Conservation (phyloP, 805 yeast species). For the Candida berthetii region DNA sequence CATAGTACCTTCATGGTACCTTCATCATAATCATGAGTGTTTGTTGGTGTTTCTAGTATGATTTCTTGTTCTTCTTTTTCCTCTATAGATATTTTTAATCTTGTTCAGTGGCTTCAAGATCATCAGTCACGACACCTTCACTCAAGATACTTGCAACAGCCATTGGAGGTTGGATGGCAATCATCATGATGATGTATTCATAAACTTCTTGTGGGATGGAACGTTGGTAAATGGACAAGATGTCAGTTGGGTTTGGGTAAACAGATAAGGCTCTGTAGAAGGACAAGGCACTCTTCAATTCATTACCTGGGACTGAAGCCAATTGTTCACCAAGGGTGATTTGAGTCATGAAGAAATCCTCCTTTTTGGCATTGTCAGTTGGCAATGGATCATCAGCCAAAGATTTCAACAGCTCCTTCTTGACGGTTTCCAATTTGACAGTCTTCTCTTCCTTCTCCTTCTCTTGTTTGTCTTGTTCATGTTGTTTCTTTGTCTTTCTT, state of each 20-base stretch:
- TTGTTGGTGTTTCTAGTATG: too few relatives aligned
- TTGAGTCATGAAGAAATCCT: conserved; percentile 73
- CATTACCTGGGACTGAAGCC: conserved; percentile 57
- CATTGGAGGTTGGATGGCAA: conserved; percentile 85
- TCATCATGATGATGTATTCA: conserved; percentile 81
- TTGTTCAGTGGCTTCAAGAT: conserved; percentile 17
- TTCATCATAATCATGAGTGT: too few relatives aligned
- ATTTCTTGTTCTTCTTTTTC: too few relatives aligned
- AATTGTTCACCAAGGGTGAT: conserved; percentile 84
- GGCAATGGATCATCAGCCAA: conserved; percentile 74
- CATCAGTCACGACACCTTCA: conserved; percentile 4
- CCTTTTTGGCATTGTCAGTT: conserved; percentile 59
- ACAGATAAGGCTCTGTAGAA: conserved; percentile 92
- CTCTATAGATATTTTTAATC: too few relatives aligned
- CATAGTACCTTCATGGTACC: too few relatives aligned
- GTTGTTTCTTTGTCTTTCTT: conserved; percentile 55
- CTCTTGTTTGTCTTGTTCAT: conserved; percentile 49
- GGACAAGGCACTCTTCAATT: conserved; percentile 78
- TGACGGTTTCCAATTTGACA: conserved; percentile 52
- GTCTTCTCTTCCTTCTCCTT: conserved; percentile 53
- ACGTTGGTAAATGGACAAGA: conserved; percentile 85
- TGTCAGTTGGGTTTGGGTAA: conserved; percentile 92
- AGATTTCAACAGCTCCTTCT: conserved; percentile 56
- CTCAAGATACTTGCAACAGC: conserved; percentile 61
- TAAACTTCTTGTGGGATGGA: conserved; percentile 77